Evolutionary conservation across 2,329 filamentous ascomycete genomes (phyloP), one percentile per base, ranked within the genome.

Genomic region (Aspergillus sp.): DNA sequence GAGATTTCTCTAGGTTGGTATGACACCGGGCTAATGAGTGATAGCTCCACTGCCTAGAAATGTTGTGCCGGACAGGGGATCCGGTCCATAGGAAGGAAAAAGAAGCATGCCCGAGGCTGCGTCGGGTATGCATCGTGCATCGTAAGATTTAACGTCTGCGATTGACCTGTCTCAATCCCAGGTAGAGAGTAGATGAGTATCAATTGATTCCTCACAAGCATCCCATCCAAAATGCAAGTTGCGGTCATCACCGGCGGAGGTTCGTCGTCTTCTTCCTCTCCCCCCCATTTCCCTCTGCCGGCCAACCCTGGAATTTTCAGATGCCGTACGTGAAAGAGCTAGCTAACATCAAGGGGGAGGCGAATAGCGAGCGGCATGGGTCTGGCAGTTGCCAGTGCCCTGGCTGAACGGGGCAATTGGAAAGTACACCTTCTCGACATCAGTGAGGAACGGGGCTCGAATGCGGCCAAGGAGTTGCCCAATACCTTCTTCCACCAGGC

Each of bases 381-480:
- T 9, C 11, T 54, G n/a, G 52, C 22, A 12, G 47, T 49, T 26
- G 47, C 47, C 47, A 49, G 24, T 22, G 47, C 47, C 20, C 20
- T 49, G 47, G 20, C 47, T 10, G 2, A 49, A 49, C 18, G 47
- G 47, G 18, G 47, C 11, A 18, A 26, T 26, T 49, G 52, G 39
- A 45, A 12, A 18, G 5, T 80, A 18, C 73, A 80, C 56, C 65
- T 81, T 22, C 60, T 80, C 46, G 78, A 80, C 63, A 29, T 54
- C 39, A 11, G 16, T 20, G 39, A 36, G 20, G 36, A 49, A 36
- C 18, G 14, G n/a, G 24, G 18, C 11, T 1, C 18, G 3, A 22
- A 68, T 78, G 60, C 71, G 56, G 14, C 16, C 36, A 42, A 42
- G 16, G 36, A n/a, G 14, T 14, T 42, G 14, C 14, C 36, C 14